Conservation (phyloP, 768 basidiomycete species). For the Termitomyces sp. region DNA sequence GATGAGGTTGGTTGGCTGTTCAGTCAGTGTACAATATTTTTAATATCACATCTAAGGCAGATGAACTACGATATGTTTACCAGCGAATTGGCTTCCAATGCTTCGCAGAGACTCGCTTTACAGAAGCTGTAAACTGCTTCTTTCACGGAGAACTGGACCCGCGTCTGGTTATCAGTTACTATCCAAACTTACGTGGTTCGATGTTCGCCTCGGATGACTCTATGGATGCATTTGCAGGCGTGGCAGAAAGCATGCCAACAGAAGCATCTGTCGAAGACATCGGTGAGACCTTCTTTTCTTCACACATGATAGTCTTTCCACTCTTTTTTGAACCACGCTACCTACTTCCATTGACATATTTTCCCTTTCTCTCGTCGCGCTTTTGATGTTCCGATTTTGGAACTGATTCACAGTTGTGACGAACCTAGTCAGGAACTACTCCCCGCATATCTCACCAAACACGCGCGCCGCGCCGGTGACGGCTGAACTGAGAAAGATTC, state of each 20-base stretch:
- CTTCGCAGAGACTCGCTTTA: conserved; percentile 75
- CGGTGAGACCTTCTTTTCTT: conserved; percentile 54
- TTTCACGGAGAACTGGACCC: conserved; percentile 83
- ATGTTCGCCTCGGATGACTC: conserved; percentile 52
- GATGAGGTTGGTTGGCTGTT: conserved; percentile 43
- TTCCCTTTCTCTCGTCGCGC: conserved; percentile 23
- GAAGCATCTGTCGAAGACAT: conserved; percentile 76
- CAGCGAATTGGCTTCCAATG: conserved; percentile 80
- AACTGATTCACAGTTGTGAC: conserved; percentile 77
- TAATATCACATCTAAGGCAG: conserved; percentile 32
- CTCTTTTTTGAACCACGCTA: conserved; percentile 5
- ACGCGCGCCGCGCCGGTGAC: conserved; percentile 67
- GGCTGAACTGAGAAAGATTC: conserved; percentile 57
- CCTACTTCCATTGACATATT: conserved; percentile 23
- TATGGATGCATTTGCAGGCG: conserved; percentile 70
- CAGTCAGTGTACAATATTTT: neutral
- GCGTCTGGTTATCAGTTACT: conserved; percentile 75
- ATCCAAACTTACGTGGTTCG: conserved; percentile 65
- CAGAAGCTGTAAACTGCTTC: conserved; percentile 75
- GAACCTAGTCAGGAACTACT: conserved; percentile 91
- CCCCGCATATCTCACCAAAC: conserved; percentile 74
- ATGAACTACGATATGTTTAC: conserved; percentile 74
- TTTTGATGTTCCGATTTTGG: conserved; percentile 41
- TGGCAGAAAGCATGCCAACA: conserved; percentile 63
- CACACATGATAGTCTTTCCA: conserved; percentile 9